phyloP scores from a whole-genome alignment of 31 red algal species.

The Porphyra umbilicalis region DNA sequence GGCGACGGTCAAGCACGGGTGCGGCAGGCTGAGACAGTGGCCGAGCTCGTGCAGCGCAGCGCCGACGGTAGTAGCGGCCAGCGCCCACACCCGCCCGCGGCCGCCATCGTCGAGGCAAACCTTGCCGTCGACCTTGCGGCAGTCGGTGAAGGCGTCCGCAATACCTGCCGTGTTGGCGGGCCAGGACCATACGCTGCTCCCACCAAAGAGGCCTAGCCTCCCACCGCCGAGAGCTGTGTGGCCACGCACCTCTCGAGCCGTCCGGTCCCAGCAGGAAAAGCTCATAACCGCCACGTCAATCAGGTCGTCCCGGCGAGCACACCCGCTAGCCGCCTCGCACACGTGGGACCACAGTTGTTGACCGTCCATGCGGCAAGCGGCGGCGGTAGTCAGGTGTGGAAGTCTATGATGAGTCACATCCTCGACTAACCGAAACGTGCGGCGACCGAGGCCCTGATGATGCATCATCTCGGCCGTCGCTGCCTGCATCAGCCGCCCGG shows the following conservation, averaged over 20 bases:
- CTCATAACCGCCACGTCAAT: slow-evolving; percentile 38
- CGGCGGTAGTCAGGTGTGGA: background rate
- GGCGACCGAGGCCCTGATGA: slow-evolving; percentile 12
- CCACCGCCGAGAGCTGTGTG: slow-evolving; percentile 32
- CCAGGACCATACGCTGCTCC: slow-evolving; percentile 18
- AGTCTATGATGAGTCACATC: background rate
- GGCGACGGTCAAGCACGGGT: slow-evolving; percentile 4
- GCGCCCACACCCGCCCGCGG: slow-evolving; percentile 22
- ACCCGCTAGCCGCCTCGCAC: background rate
- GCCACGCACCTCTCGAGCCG: background rate
- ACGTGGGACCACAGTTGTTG: slow-evolving; percentile 6
- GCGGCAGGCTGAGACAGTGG: slow-evolving; percentile 33
- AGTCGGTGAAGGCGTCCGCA: slow-evolving; percentile 4
- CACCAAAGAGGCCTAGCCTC: slow-evolving; percentile 20
- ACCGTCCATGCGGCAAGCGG: background rate
- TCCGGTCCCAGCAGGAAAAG: slow-evolving; percentile 8
- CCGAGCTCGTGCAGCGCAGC: slow-evolving; percentile 29
- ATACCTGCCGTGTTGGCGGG: background rate
- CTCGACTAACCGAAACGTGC: slow-evolving; percentile 11
- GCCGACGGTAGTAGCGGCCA: slow-evolving; percentile 18
- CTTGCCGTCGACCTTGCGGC: background rate
- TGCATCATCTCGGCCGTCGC: slow-evolving; percentile 12
- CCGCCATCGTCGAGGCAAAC: slow-evolving; percentile 22
- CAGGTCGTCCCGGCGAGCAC: slow-evolving; percentile 3
- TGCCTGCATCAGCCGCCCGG: slow-evolving; percentile 20